phyloP scores from a whole-genome alignment of 2,329 filamentous ascomycete species.

The Ophiostoma pallidulum region DNA sequence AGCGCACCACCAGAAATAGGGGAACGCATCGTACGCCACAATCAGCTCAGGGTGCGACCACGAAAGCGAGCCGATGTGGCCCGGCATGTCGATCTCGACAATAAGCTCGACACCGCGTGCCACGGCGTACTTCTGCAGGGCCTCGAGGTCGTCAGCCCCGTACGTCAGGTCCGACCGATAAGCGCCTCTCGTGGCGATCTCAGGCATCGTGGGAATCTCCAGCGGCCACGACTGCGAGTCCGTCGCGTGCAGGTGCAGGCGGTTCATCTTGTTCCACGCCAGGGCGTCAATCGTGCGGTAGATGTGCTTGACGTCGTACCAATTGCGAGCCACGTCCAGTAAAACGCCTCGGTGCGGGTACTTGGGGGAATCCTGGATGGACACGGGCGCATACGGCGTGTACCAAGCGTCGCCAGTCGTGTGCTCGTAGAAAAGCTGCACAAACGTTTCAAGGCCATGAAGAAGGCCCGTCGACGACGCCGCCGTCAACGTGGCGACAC shows the following conservation, averaged over 20 bases:
- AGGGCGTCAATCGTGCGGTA: slow-evolving; percentile 67
- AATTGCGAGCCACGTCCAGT: slow-evolving; percentile 68
- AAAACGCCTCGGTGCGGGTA: slow-evolving; percentile 73
- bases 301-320: slow-evolving; percentile 57
- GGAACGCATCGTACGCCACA: slow-evolving; percentile 49
- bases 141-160: slow-evolving; percentile 51
- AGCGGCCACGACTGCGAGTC: slow-evolving; percentile 82
- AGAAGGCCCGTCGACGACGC: slow-evolving; percentile 59
- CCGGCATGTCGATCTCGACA: slow-evolving; percentile 73
- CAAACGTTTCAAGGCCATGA: slow-evolving; percentile 65
- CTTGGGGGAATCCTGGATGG: slow-evolving; percentile 62
- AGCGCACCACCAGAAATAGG: slow-evolving; percentile 50
- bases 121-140: slow-evolving; percentile 61
- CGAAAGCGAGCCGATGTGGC: slow-evolving; percentile 62
- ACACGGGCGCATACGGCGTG: slow-evolving; percentile 59
- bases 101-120: slow-evolving; percentile 61
- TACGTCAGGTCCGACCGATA: slow-evolving; percentile 62
- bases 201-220: slow-evolving; percentile 65
- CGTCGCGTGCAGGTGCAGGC: slow-evolving; percentile 70
- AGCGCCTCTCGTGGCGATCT: slow-evolving; percentile 62
- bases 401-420: slow-evolving; percentile 51
- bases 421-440: slow-evolving; percentile 70
- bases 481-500: slow-evolving; percentile 54
- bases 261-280: slow-evolving; percentile 74
- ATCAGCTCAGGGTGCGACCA: slow-evolving; percentile 63